Conservation (phyloP, 257 asterid genomes). For the Solanum arcanum region DNA sequence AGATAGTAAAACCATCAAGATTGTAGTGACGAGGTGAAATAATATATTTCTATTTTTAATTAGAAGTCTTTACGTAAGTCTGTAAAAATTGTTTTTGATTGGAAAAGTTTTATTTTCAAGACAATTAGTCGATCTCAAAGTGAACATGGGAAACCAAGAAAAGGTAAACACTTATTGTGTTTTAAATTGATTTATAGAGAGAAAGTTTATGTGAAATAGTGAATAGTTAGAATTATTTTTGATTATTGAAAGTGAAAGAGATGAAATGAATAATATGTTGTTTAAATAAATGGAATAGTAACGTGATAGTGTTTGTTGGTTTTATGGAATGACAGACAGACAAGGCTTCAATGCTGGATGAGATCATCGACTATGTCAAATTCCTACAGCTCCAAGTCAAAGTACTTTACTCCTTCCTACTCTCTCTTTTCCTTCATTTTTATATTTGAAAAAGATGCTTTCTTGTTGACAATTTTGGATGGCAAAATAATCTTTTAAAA, state of each 20-base stretch:
- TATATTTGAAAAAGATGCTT: background rate
- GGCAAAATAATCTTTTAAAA: slow-evolving; percentile 11
- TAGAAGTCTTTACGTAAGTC: background rate
- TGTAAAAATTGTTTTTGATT: background rate
- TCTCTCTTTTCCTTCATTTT: background rate
- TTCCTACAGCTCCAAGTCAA: slow-evolving; percentile 98
- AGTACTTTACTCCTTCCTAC: slow-evolving; percentile 22
- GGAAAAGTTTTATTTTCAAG: background rate
- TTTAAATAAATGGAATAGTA: background rate
- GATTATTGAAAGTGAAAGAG: background rate
- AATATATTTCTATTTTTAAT: background rate
- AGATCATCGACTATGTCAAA: slow-evolving; percentile 94
- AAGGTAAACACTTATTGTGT: background rate
- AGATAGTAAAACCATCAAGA: background rate
- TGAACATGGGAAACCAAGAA: background rate
- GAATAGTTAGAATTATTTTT: background rate
- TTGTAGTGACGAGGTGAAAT: background rate
- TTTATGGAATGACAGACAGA: slow-evolving; percentile 73
- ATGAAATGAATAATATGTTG: background rate
- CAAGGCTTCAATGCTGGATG: slow-evolving; percentile 96
- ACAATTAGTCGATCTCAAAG: background rate
- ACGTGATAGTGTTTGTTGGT: slow-evolving; percentile 7
- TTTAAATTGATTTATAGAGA: background rate
- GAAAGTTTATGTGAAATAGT: background rate
- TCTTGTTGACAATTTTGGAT: slow-evolving; percentile 19